Evolutionary conservation across 495 filamentous ascomycete species (phyloP).

Genomic region (Aspergillus asperescens): DNA sequence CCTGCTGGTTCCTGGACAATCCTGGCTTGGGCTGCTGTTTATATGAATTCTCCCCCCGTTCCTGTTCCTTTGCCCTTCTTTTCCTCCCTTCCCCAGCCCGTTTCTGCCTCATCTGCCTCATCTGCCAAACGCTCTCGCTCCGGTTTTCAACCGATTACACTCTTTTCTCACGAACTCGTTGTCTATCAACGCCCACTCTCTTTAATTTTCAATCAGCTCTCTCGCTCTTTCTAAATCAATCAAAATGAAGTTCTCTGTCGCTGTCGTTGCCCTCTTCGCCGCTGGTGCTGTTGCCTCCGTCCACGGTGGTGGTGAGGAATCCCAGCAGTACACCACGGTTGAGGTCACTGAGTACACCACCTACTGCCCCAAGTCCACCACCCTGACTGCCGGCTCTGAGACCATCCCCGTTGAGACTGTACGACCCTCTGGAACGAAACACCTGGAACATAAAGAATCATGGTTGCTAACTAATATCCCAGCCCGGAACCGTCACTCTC

Average conservation of each 20-base stretch:
- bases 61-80: constrained; percentile 7
- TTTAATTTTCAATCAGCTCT: constrained; percentile 12
- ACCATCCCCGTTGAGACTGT: constrained; percentile 80
- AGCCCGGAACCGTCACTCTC: constrained; percentile 55
- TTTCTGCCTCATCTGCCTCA: constrained; percentile 17
- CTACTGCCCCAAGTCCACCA: constrained; percentile 76
- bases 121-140: constrained; percentile 6
- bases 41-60: constrained; percentile 4
- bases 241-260: constrained; percentile 92
- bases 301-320: constrained; percentile 42
- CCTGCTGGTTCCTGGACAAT: neutral
- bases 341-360: constrained; percentile 76
- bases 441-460: too few species aligned
- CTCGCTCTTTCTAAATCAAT: constrained; percentile 25
- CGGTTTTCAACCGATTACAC: constrained; percentile 48
- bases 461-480: neutral
- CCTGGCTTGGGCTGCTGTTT: neutral
- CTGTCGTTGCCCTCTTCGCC: constrained; percentile 61
- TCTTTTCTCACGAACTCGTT: constrained; percentile 38
- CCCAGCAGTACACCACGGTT: constrained; percentile 63
- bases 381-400: constrained; percentile 58
- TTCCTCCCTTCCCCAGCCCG: constrained; percentile 14
- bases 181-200: constrained; percentile 23
- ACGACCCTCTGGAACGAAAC: too few species aligned
- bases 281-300: constrained; percentile 38